These are phyloP conservation scores for Pichia eremophila DNA, from an alignment of 805 yeast species.

Conservation along the genomic window DNA sequence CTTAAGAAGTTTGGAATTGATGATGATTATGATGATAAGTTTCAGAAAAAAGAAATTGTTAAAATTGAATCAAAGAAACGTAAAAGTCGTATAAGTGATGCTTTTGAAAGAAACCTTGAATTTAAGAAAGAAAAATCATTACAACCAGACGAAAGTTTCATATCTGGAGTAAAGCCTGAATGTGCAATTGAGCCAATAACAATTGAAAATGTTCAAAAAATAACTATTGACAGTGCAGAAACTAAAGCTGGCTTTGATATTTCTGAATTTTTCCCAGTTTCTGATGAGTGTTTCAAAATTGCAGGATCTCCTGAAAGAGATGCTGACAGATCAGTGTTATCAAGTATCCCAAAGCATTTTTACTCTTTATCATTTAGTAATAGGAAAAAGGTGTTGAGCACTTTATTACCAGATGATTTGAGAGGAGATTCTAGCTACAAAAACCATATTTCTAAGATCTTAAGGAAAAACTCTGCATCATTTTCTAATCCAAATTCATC, in stretches of 20 bases:
- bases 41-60: not conserved
- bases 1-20: conserved; percentile 13
- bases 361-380: conserved; percentile 45
- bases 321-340: conserved; percentile 33
- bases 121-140: not conserved
- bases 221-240: not conserved
- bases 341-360: conserved; percentile 40
- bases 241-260: not conserved
- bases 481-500: conserved; percentile 9
- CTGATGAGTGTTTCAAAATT: conserved; percentile 15
- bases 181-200: conserved; percentile 18
- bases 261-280: conserved; percentile 8
- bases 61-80: not conserved
- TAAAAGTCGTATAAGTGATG: not conserved
- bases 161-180: not conserved
- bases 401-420: conserved; percentile 20
- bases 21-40: conserved; percentile 5
- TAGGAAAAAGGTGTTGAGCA: conserved; percentile 29
- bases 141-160: not conserved
- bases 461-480: conserved; percentile 20
- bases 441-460: conserved; percentile 23
- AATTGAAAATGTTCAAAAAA: conserved; percentile 15
- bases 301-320: conserved; percentile 27
- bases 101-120: not conserved
- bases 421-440: conserved; percentile 23